Conservation (phyloP, 495 filamentous ascomycete genomes). For the Xanthoparmelia taractica region DNA sequence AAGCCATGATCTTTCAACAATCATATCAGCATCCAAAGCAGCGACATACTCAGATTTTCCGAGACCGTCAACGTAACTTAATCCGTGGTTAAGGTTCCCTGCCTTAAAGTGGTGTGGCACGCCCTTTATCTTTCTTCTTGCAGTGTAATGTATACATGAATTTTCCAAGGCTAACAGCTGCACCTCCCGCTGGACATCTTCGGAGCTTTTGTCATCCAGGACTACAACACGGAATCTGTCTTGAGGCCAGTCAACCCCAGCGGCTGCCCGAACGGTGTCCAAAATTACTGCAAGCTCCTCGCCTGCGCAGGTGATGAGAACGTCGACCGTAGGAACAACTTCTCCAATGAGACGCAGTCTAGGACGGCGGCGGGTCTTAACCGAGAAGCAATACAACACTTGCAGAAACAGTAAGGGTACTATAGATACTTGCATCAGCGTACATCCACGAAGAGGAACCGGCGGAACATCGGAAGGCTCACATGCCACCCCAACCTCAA, state of each 20-base stretch:
- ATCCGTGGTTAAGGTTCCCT: slow-evolving; percentile 46
- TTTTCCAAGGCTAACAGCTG: slow-evolving; percentile 24
- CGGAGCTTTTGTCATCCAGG: slow-evolving; percentile 43
- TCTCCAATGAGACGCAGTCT: slow-evolving; percentile 5
- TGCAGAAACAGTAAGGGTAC: background rate
- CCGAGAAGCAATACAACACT: slow-evolving; percentile 2
- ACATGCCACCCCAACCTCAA: slow-evolving; percentile 22
- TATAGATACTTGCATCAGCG: slow-evolving; percentile 27
- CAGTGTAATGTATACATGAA: slow-evolving; percentile 41
- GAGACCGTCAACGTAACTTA: slow-evolving; percentile 32
- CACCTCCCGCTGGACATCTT: slow-evolving; percentile 31
- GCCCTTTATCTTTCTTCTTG: slow-evolving; percentile 40
- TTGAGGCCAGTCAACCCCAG: slow-evolving; percentile 42
- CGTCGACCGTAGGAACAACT: slow-evolving; percentile 39
- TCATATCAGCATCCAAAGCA: slow-evolving; percentile 51
- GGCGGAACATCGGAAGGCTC: slow-evolving; percentile 15
- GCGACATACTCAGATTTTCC: slow-evolving; percentile 42
- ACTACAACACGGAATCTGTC: slow-evolving; percentile 44
- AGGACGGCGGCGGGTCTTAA: slow-evolving; percentile 3
- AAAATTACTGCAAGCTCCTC: slow-evolving; percentile 48
- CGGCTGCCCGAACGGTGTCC: slow-evolving; percentile 44
- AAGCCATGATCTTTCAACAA: slow-evolving; percentile 47
- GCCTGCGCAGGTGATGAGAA: slow-evolving; percentile 44
- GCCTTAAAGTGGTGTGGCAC: slow-evolving; percentile 49
- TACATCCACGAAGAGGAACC: background rate